Percentiles rank a stretch among this genome's conserved stretches.
Conservation (phyloP, 2,329 filamentous ascomycete species). For the Stemphylium lycopersici region DNA sequence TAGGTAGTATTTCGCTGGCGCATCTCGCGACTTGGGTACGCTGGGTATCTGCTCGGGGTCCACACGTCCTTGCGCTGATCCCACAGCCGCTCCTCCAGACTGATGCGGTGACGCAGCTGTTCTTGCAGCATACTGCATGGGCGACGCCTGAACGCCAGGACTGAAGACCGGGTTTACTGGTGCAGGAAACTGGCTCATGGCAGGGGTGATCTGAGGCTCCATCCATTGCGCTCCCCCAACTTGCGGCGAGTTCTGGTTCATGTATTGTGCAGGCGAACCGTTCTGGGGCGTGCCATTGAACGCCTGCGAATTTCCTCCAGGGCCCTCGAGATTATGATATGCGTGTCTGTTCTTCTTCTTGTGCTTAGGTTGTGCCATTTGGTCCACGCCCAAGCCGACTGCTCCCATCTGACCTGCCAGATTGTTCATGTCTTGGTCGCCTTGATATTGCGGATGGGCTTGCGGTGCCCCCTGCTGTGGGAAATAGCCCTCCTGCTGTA, state of each 20-base stretch:
- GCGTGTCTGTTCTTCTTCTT: constrained; percentile 97
- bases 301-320: constrained; percentile 67
- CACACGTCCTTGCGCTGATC: constrained; percentile 74
- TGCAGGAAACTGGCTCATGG: constrained; percentile 67
- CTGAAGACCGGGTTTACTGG: constrained; percentile 60
- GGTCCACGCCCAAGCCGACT: constrained; percentile 41
- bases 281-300: constrained; percentile 71
- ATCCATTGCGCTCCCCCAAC: constrained; percentile 48
- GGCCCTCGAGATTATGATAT: constrained; percentile 82
- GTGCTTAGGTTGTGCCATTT: constrained; percentile 56
- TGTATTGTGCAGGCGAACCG: constrained; percentile 63
- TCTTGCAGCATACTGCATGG: constrained; percentile 47
- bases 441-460: constrained; percentile 26
- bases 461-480: constrained; percentile 43
- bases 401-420: constrained; percentile 38
- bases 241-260: constrained; percentile 55
- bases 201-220: constrained; percentile 52
- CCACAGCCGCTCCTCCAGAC: constrained; percentile 49
- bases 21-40: constrained; percentile 82
- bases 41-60: constrained; percentile 94
- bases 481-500: constrained; percentile 51
- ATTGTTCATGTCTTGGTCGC: constrained; percentile 43
- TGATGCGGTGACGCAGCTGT: constrained; percentile 32
- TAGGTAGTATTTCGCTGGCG: constrained; percentile 81
- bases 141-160: constrained; percentile 45